Evolutionary conservation across 2,329 filamentous ascomycete genomes (phyloP), one percentile per base, ranked within the genome.

Genomic region (Samsoniella hepiali): DNA sequence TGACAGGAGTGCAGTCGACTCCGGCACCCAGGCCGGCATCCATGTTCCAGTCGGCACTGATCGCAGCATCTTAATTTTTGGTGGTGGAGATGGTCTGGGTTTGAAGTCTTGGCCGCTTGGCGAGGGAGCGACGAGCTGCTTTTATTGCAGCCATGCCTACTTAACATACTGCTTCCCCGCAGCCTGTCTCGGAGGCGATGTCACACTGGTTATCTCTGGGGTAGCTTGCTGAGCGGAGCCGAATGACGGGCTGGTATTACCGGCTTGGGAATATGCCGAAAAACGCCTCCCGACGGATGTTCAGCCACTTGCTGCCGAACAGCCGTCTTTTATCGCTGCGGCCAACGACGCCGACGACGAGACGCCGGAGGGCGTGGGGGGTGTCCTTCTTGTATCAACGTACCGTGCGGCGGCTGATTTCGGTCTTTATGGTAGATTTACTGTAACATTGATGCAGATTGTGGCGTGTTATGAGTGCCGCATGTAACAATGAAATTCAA

Each of bases 1-100:
- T 0, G 78, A 76, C 8, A 82, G 67, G 1, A 67, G 72, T 13
- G 69, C 13, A 1, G 76, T 79, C 3, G 76, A 79, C 67, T 80
- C 72, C 27, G 79, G 79, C 5, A 80, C 77, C 76, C 76, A 79
- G 2, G 79, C 77, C 49, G 79, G 78, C 64, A 81, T 68, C 79
- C 79, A 81, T 3, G 78, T 81, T 11, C 78, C 78, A 8, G 79
- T 80, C 6, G 58, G 54, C 11, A 56, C 56, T 6, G 45, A 38
- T 32, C 49, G 58, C 22, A 65, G 40, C 63, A 65, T 65, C 1
- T 57, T 54, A 22, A 31, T 22, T 1, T 3, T 40, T 7, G 13
- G 0, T 62, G n/a, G 4, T 9, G 36, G 13, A 15, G 3, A n/a
- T 32, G 15, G 29, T 8, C 3, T 49, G 22, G 10, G 4, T 54